Evolutionary conservation across 225 moss, liverwort and hornwort species (phyloP).

Genomic region (Polytrichum commune): DNA sequence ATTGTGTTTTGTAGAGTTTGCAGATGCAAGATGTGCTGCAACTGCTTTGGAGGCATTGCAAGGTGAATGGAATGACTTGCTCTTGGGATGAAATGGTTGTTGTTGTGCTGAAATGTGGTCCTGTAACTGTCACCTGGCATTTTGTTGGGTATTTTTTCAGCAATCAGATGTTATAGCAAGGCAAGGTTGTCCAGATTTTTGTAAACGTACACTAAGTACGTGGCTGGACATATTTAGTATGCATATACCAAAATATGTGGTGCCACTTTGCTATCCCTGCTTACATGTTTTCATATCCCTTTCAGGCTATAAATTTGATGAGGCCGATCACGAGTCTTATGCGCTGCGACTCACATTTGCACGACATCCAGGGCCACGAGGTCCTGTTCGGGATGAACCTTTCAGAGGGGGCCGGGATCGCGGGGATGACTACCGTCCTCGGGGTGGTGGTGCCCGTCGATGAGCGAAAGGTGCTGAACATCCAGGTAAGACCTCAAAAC

Average conservation of each 20-base stretch:
- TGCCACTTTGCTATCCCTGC: no score
- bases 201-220: no score
- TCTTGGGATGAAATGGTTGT: no score
- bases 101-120: no score
- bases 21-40: slow-evolving; percentile 98
- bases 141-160: no score
- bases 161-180: no score
- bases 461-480: slow-evolving; percentile 23
- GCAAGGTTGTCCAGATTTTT: no score
- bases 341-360: slow-evolving; percentile 96
- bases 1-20: slow-evolving; percentile 98
- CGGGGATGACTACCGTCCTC: slow-evolving; percentile 53
- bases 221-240: no score
- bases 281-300: neutral
- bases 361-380: slow-evolving; percentile 95
- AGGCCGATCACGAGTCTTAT: slow-evolving; percentile 97
- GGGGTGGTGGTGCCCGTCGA: slow-evolving; percentile 52
- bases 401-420: slow-evolving; percentile 81
- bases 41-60: slow-evolving; percentile 96
- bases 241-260: no score
- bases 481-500: slow-evolving; percentile 27
- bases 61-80: slow-evolving; percentile 39
- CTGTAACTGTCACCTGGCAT: no score
- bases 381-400: slow-evolving; percentile 86
- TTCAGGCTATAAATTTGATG: slow-evolving; percentile 99